Percentiles rank a stretch among this genome's conserved stretches.
phyloP scores from a whole-genome alignment of 1,284 basidiomycete genomes.

The Stygiomarasmius scandens region DNA sequence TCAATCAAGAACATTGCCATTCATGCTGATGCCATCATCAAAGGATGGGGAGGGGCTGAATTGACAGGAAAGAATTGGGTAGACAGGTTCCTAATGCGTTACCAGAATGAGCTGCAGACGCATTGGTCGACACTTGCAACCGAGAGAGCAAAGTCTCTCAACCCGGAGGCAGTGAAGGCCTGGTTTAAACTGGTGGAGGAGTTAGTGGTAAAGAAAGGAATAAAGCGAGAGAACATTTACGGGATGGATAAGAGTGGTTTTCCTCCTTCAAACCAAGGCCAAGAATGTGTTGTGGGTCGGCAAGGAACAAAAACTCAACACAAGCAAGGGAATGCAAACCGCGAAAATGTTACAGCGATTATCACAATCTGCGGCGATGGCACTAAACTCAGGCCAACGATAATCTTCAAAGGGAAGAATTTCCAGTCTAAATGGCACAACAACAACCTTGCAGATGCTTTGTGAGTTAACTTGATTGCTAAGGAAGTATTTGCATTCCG shows the following conservation, averaged over 20 bases:
- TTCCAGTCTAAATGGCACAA: slow-evolving; percentile 29
- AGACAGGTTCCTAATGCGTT: too few species aligned
- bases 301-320: slow-evolving; percentile 32
- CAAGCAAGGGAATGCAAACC: slow-evolving; percentile 26
- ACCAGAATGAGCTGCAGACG: too few species aligned
- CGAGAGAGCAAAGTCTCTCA: slow-evolving; percentile 7
- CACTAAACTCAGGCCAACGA: slow-evolving; percentile 23
- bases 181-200: slow-evolving; percentile 23
- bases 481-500: too few species aligned
- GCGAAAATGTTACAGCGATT: slow-evolving; percentile 36
- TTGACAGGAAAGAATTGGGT: too few species aligned
- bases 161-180: slow-evolving; percentile 19
- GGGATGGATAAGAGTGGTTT: slow-evolving; percentile 24
- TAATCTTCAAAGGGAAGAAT: slow-evolving; percentile 38
- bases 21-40: too few species aligned
- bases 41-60: too few species aligned
- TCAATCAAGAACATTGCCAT: too few species aligned
- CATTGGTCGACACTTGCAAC: background rate
- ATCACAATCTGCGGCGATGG: slow-evolving; percentile 37
- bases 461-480: slow-evolving; percentile 24
- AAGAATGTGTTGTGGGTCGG: slow-evolving; percentile 28
- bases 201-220: too few species aligned
- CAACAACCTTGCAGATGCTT: slow-evolving; percentile 27
- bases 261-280: slow-evolving; percentile 23
- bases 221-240: too few species aligned